Conservation (phyloP, 1,284 basidiomycete species). For the Cutaneotrichosporon daszewskae region DNA sequence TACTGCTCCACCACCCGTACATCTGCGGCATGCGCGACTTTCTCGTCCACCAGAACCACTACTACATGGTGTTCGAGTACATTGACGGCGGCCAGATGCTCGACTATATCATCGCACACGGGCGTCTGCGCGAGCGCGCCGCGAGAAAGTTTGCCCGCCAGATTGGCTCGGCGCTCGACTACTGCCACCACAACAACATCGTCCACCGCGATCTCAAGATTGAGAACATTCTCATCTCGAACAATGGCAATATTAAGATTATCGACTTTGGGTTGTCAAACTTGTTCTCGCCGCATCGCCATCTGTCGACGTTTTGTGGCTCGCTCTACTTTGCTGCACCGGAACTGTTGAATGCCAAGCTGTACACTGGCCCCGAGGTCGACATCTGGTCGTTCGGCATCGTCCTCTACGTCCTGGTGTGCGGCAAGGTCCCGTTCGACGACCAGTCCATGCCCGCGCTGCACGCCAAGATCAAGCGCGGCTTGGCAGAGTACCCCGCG, state of each 20-base stretch:
- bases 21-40: conserved; percentile 99
- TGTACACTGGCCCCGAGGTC: conserved; percentile 95
- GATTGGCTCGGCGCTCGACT: conserved; percentile 91
- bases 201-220: conserved; percentile 98
- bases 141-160: conserved; percentile 95
- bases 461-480: conserved; percentile 98
- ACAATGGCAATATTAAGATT: conserved; percentile 98
- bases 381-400: conserved; percentile 99
- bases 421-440: conserved; percentile 97
- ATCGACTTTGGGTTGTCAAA: conserved; percentile 99
- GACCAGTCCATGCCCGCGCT: conserved; percentile 98
- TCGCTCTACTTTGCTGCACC: conserved; percentile 98
- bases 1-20: conserved; percentile 95
- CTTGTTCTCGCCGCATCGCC: conserved; percentile 76
- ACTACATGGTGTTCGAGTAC: conserved; percentile 99
- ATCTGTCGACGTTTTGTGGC: conserved; percentile 93
- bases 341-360: conserved; percentile 90
- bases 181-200: conserved; percentile 95
- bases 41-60: conserved; percentile 91
- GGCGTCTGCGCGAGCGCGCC: conserved; percentile 87
- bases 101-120: conserved; percentile 98
- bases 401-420: conserved; percentile 93
- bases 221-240: conserved; percentile 98
- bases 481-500: conserved; percentile 91
- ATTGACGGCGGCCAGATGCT: conserved; percentile 99